Conservation (phyloP, 2,329 filamentous ascomycete genomes). For the Nigrospora osmanthi region DNA sequence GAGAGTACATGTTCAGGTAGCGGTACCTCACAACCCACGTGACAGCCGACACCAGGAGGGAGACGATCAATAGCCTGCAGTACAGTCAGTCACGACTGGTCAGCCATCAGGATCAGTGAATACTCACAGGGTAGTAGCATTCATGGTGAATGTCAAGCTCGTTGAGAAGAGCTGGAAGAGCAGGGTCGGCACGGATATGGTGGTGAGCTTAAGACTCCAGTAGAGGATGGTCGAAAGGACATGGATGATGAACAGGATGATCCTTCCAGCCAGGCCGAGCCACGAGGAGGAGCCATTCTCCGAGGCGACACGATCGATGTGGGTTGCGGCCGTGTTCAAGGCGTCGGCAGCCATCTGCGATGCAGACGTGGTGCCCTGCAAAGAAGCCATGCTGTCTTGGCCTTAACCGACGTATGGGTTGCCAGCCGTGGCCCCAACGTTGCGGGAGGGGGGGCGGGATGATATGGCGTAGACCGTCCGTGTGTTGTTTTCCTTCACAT, state of each 20-base stretch:
- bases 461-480: no score
- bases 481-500: no score
- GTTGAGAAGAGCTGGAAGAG: slow-evolving; percentile 55
- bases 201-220: slow-evolving; percentile 76
- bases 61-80: slow-evolving; percentile 64
- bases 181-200: slow-evolving; percentile 82
- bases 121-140: slow-evolving; percentile 84
- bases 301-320: slow-evolving; percentile 13
- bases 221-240: slow-evolving; percentile 55
- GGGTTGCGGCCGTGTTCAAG: slow-evolving; percentile 12
- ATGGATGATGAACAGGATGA: slow-evolving; percentile 48
- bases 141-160: slow-evolving; percentile 96
- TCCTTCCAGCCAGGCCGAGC: slow-evolving; percentile 48
- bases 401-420: no score
- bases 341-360: slow-evolving; percentile 14
- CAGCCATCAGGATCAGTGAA: neutral
- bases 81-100: neutral
- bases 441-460: neutral
- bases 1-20: slow-evolving; percentile 94
- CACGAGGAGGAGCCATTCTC: slow-evolving; percentile 34
- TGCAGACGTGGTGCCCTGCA: slow-evolving; percentile 14
- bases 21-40: slow-evolving; percentile 95
- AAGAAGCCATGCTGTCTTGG: slow-evolving; percentile 7
- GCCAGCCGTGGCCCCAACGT: no score
- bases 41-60: slow-evolving; percentile 70